phyloP scores from a whole-genome alignment of 2,329 filamentous ascomycete genomes.

The Polytolypa hystricis region DNA sequence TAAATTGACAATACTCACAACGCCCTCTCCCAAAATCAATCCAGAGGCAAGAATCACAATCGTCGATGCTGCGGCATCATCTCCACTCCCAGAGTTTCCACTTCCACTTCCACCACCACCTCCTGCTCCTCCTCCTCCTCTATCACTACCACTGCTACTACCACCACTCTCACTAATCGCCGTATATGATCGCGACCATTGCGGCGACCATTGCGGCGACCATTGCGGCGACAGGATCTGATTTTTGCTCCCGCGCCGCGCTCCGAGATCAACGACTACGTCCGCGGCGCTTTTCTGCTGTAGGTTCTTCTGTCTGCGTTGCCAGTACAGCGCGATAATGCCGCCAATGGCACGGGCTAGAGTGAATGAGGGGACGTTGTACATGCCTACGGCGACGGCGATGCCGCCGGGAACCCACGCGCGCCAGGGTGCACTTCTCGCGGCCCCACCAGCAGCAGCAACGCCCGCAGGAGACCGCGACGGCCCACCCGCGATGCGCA shows the following conservation, averaged over 20 bases:
- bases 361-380: slow-evolving; percentile 94
- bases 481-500: slow-evolving; percentile 49
- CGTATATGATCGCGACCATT: too few relatives aligned
- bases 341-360: slow-evolving; percentile 78
- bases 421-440: slow-evolving; percentile 50
- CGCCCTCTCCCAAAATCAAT: slow-evolving; percentile 82
- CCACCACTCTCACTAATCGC: too few relatives aligned
- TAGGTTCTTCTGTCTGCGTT: slow-evolving; percentile 27
- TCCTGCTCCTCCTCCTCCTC: not conserved
- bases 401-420: slow-evolving; percentile 80
- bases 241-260: too few relatives aligned
- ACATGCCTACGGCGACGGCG: slow-evolving; percentile 94
- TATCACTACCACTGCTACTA: not conserved
- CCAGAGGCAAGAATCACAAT: slow-evolving; percentile 85
- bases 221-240: too few relatives aligned
- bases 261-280: not conserved
- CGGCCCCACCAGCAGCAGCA: slow-evolving; percentile 23
- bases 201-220: too few relatives aligned
- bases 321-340: slow-evolving; percentile 67
- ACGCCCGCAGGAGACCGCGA: slow-evolving; percentile 21
- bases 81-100: slow-evolving; percentile 12
- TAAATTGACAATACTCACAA: slow-evolving; percentile 85
- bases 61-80: slow-evolving; percentile 40
- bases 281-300: too few relatives aligned
- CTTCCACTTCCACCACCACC: slow-evolving; percentile 32